Conservation (phyloP, 768 basidiomycete genomes). For the Mycena venus region DNA sequence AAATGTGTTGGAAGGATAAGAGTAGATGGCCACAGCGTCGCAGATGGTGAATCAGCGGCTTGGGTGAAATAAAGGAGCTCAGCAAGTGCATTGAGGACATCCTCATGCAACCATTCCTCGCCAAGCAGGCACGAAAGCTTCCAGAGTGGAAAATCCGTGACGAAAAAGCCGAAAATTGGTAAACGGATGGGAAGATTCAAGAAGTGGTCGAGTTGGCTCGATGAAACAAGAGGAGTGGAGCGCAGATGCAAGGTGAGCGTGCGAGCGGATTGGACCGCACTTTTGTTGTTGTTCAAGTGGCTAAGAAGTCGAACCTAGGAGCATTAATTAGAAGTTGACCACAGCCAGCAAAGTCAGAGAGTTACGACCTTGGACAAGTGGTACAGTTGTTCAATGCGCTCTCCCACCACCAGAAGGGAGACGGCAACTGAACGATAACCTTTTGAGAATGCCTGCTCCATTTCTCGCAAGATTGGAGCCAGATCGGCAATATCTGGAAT, state of each 20-base stretch:
- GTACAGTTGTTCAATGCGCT: neutral
- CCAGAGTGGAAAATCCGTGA: neutral
- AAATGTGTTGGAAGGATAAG: constrained; percentile 2
- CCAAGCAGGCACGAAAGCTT: constrained; percentile 13
- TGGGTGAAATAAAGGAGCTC: constrained; percentile 7
- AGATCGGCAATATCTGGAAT: neutral
- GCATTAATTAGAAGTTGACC: neutral
- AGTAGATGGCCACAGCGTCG: neutral
- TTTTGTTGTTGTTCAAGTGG: neutral
- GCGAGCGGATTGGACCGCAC: neutral
- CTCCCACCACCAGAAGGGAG: neutral
- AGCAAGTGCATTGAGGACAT: constrained; percentile 3
- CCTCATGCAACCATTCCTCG: constrained; percentile 18
- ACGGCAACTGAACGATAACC: neutral
- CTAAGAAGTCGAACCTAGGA: neutral
- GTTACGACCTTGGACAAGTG: neutral
- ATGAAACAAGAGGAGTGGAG: neutral
- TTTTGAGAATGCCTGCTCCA: neutral
- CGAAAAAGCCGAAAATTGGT: constrained; percentile 5
- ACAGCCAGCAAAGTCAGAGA: neutral
- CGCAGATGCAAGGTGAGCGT: neutral
- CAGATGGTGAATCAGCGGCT: neutral
- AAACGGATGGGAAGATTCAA: neutral
- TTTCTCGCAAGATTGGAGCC: neutral
- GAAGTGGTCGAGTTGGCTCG: neutral